These are phyloP conservation scores for Penicillium paradoxum DNA, from an alignment of 495 filamentous ascomycete species.

Conservation along the genomic window DNA sequence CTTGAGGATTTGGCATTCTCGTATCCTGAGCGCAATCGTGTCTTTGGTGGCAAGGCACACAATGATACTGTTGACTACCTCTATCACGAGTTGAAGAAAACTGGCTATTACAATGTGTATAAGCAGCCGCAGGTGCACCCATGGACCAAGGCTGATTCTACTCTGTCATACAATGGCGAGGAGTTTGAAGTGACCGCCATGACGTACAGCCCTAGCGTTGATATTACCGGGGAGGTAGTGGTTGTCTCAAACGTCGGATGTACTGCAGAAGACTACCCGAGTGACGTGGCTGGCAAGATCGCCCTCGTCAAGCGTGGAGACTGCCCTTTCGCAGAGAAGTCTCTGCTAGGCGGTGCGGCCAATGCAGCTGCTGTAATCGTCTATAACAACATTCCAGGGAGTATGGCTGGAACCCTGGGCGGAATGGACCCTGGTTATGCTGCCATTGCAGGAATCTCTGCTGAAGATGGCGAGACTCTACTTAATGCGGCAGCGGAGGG, in stretches of 20 bases:
- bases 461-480: slow-evolving; percentile 47
- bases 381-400: slow-evolving; percentile 60
- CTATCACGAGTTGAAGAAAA: slow-evolving; percentile 43
- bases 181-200: slow-evolving; percentile 27
- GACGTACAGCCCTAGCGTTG: slow-evolving; percentile 46
- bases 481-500: slow-evolving; percentile 36
- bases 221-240: slow-evolving; percentile 40
- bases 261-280: slow-evolving; percentile 50
- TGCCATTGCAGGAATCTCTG: slow-evolving; percentile 50
- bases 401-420: slow-evolving; percentile 52
- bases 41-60: slow-evolving; percentile 58
- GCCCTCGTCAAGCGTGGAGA: slow-evolving; percentile 59
- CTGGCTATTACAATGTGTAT: slow-evolving; percentile 56
- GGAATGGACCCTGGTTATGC: slow-evolving; percentile 43
- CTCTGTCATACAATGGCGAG: slow-evolving; percentile 26
- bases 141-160: slow-evolving; percentile 27
- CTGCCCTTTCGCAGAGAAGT: slow-evolving; percentile 59
- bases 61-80: slow-evolving; percentile 61
- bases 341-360: slow-evolving; percentile 52
- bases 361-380: slow-evolving; percentile 56
- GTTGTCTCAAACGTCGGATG: slow-evolving; percentile 55
- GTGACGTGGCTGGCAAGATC: slow-evolving; percentile 48
- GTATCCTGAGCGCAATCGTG: slow-evolving; percentile 47
- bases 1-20: slow-evolving; percentile 46
- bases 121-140: slow-evolving; percentile 51